phyloP scores from a whole-genome alignment of 1,139 yeast species.

The Scheffersomyces stambukii region DNA sequence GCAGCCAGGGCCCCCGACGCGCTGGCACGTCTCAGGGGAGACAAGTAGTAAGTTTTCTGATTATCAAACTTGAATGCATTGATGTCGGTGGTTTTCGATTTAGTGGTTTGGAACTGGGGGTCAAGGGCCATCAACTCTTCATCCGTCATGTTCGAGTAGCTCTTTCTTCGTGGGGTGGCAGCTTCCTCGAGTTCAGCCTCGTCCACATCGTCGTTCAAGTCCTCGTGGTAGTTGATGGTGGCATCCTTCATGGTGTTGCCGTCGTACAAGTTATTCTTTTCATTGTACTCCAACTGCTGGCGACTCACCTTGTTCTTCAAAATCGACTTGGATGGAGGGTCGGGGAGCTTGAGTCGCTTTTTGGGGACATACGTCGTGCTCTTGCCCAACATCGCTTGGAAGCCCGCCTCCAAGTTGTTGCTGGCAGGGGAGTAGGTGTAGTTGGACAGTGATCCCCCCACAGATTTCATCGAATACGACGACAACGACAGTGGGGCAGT shows the following conservation, averaged over 20 bases:
- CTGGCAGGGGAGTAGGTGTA: slow-evolving; percentile 1
- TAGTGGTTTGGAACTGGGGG: slow-evolving; percentile 43
- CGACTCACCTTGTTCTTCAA: slow-evolving; percentile 35
- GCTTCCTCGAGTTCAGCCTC: slow-evolving; percentile 8
- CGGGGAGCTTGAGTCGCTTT: slow-evolving; percentile 17
- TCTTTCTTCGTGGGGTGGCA: slow-evolving; percentile 37
- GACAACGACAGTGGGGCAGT: slow-evolving; percentile 3
- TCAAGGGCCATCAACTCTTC: slow-evolving; percentile 62
- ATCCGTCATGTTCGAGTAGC: slow-evolving; percentile 59
- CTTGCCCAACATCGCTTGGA: neutral
- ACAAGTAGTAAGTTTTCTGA: slow-evolving; percentile 32
- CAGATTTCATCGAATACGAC: no score
- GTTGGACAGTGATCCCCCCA: no score
- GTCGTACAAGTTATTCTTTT: slow-evolving; percentile 19
- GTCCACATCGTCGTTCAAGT: slow-evolving; percentile 7
- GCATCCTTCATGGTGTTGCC: slow-evolving; percentile 21
- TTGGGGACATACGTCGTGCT: slow-evolving; percentile 4
- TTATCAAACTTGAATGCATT: slow-evolving; percentile 40
- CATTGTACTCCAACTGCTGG: slow-evolving; percentile 25
- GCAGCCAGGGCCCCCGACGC: slow-evolving; percentile 8
- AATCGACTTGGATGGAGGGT: slow-evolving; percentile 36
- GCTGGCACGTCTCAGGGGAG: slow-evolving; percentile 16
- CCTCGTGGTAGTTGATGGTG: slow-evolving; percentile 17
- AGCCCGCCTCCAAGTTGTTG: slow-evolving; percentile 1
- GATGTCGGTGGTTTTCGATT: slow-evolving; percentile 27